These are phyloP conservation scores for Fusarium tjaetaba DNA, from an alignment of 2,329 filamentous ascomycete species.

Conservation along the genomic window DNA sequence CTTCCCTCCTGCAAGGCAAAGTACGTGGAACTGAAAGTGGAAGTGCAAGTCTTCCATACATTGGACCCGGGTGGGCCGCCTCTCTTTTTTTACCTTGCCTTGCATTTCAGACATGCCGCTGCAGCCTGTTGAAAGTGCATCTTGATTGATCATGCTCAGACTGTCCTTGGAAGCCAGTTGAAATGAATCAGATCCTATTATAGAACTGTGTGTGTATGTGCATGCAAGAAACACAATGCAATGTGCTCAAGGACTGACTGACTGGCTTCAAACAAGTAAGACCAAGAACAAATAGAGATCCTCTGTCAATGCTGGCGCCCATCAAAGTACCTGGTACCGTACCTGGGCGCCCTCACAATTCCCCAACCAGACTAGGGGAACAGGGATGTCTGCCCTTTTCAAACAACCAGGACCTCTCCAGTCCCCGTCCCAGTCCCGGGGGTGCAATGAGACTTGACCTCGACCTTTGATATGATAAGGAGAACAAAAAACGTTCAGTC, in stretches of 20 bases:
- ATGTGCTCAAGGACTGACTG: not conserved
- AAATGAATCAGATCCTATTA: not conserved
- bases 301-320: conserved; percentile 19
- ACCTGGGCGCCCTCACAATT: conserved; percentile 13
- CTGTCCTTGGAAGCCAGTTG: not conserved
- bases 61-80: conserved; percentile 12
- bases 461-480: conserved; percentile 10
- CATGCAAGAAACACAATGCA: conserved; percentile 2
- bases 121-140: conserved; percentile 19
- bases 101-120: conserved; percentile 29
- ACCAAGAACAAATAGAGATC: conserved; percentile 19
- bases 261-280: not conserved
- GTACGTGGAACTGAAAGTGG: not conserved
- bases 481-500: not conserved
- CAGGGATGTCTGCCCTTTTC: conserved; percentile 34
- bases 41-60: conserved; percentile 6
- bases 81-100: not conserved
- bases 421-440: not conserved
- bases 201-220: not conserved
- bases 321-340: conserved; percentile 31
- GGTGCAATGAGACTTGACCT: not conserved
- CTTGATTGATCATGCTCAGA: not conserved
- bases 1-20: conserved; percentile 1
- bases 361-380: conserved; percentile 27
- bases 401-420: conserved; percentile 21